Evolutionary conservation across 371 early-diverging fungal species (phyloP).

Genomic region (Apophysomyces ossiformis): DNA sequence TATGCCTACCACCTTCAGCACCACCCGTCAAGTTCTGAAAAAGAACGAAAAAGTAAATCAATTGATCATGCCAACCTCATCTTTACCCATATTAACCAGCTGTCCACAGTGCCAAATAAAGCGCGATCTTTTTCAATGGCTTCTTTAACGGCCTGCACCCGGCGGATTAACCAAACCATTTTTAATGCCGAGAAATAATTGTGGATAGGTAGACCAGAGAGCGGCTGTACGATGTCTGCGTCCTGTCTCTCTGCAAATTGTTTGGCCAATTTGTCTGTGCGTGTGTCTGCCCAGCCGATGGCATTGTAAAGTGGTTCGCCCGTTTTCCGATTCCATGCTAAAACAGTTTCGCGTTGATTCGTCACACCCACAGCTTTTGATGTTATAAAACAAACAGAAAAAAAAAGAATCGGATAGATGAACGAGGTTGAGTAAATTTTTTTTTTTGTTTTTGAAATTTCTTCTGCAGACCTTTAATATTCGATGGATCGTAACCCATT

Average conservation of each 20-base stretch:
- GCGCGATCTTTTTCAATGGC: slow-evolving; percentile 22
- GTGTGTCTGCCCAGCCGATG: slow-evolving; percentile 41
- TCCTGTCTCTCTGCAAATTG: slow-evolving; percentile 30
- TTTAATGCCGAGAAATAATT: slow-evolving; percentile 95
- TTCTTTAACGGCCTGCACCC: slow-evolving; percentile 45
- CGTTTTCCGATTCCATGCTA: slow-evolving; percentile 83
- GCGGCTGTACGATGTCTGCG: slow-evolving; percentile 48
- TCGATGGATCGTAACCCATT: slow-evolving; percentile 55
- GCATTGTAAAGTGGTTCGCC: slow-evolving; percentile 86
- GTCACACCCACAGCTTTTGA: slow-evolving; percentile 86
- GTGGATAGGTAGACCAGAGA: slow-evolving; percentile 86
- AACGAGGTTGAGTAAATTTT: no score
- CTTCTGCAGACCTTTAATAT: slow-evolving; percentile 60
- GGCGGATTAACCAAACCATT: slow-evolving; percentile 87
- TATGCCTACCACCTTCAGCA: slow-evolving; percentile 66
- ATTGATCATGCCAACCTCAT: not conserved
- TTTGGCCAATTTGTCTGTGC: slow-evolving; percentile 39
- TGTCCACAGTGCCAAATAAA: slow-evolving; percentile 90
- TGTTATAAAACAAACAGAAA: not conserved
- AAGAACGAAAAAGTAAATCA: not conserved
- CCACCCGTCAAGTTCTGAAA: slow-evolving; percentile 83
- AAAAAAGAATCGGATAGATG: no score
- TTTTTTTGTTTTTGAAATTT: no score
- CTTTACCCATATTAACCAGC: slow-evolving; percentile 85
- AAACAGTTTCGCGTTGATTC: slow-evolving; percentile 92